These are phyloP conservation scores for Juglanconis juglandina DNA, from an alignment of 2,329 filamentous ascomycete genomes.

Conservation along the genomic window DNA sequence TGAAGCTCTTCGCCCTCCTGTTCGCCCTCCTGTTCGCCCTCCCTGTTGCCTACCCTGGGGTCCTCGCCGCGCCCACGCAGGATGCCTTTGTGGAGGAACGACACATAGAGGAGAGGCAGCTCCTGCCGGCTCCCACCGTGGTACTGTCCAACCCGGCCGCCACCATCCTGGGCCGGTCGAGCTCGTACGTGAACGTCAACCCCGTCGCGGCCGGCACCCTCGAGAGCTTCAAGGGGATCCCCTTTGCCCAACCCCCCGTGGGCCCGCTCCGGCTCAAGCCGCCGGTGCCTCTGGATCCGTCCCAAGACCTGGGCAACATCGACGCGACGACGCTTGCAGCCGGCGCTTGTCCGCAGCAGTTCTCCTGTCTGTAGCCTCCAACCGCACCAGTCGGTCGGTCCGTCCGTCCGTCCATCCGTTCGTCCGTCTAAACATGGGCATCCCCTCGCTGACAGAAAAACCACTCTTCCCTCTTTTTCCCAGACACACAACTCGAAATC, in stretches of 20 bases:
- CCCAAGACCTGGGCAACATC: background rate
- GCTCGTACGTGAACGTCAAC: background rate
- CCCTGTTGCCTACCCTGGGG: background rate
- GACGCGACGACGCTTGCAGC: background rate
- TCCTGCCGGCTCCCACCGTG: background rate
- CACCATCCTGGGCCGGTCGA: background rate
- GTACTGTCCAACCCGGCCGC: background rate
- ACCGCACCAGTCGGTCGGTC: too few species aligned
- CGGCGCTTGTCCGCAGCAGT: background rate
- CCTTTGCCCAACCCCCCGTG: constrained; percentile 7
- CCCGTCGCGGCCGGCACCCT: background rate
- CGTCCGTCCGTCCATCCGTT: too few species aligned
- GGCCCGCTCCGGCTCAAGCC: constrained; percentile 7
- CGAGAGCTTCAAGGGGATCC: background rate
- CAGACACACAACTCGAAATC: background rate
- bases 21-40: background rate
- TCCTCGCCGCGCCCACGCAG: background rate
- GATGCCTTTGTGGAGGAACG: background rate
- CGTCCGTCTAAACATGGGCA: too few species aligned
- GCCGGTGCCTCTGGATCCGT: background rate
- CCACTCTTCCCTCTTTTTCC: background rate
- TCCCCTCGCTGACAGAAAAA: too few species aligned
- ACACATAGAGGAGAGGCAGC: background rate
- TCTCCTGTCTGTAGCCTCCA: background rate
- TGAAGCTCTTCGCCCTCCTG: background rate